Percentiles rank a stretch among this genome's conserved stretches.
phyloP scores from a whole-genome alignment of 1,139 yeast species.

The Debaryomyces coudertii region DNA sequence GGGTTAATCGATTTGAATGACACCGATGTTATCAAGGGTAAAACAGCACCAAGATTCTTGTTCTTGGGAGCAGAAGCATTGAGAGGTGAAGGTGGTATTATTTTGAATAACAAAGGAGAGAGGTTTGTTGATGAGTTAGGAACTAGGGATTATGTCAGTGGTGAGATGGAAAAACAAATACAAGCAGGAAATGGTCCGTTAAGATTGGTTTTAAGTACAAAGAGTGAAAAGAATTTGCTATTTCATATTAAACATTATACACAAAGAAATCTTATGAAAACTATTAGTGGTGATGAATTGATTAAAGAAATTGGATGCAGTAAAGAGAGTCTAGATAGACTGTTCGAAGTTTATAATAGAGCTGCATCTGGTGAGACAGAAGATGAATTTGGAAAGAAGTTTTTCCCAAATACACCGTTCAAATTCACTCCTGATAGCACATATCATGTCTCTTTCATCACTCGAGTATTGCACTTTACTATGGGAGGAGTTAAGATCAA shows the following conservation, averaged over 20 bases:
- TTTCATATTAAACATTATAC: conserved; percentile 69
- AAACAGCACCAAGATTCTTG: conserved; percentile 52
- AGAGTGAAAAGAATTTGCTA: conserved; percentile 46
- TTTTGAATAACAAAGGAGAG: conserved; percentile 62
- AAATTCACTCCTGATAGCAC: conserved; percentile 30
- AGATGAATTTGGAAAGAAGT: conserved; percentile 55
- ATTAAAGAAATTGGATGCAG: conserved; percentile 46
- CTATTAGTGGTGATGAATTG: conserved; percentile 52
- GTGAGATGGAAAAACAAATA: conserved; percentile 53
- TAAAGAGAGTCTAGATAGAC: conserved; percentile 32
- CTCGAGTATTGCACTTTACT: conserved; percentile 82
- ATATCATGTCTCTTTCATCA: conserved; percentile 58
- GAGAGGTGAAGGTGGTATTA: conserved; percentile 76
- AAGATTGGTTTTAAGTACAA: conserved; percentile 49
- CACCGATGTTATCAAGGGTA: conserved; percentile 45
- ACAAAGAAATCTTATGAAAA: conserved; percentile 65
- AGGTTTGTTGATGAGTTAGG: conserved; percentile 75
- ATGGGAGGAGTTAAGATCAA: conserved; percentile 84
- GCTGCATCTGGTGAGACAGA: conserved; percentile 47
- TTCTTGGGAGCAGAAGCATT: conserved; percentile 80
- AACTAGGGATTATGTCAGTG: conserved; percentile 70
- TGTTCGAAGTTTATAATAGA: conserved; percentile 47
- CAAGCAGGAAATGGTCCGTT: conserved; percentile 54
- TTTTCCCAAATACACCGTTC: conserved; percentile 55
- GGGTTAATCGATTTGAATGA: conserved; percentile 73